Percentiles rank a stretch among this genome's conserved stretches.
phyloP scores from a whole-genome alignment of 441 rosid species.

The Euphorbia schlechtendalii region DNA sequence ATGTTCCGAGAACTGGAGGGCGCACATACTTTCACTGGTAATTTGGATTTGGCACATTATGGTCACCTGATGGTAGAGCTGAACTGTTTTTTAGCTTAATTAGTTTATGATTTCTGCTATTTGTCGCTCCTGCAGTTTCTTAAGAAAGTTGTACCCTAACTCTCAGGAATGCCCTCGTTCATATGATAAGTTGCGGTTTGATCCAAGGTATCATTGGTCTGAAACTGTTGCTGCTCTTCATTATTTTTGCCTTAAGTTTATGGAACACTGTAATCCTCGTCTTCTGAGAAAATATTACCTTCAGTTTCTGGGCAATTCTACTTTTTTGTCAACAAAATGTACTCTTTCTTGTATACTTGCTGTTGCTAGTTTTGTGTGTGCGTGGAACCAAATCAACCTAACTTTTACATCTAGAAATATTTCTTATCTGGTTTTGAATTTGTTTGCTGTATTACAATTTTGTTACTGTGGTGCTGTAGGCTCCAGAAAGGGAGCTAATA shows the following conservation, averaged over 20 bases:
- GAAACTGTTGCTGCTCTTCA: background rate
- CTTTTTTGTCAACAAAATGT: background rate
- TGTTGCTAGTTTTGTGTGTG: too few species aligned
- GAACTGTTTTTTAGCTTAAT: background rate
- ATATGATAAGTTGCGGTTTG: slow-evolving; percentile 79
- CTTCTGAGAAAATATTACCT: background rate
- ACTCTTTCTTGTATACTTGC: background rate
- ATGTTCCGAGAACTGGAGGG: slow-evolving; percentile 96
- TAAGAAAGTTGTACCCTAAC: slow-evolving; percentile 65
- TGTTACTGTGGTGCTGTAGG: background rate
- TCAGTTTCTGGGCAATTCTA: background rate
- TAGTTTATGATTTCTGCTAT: slow-evolving; percentile 19
- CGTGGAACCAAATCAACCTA: background rate
- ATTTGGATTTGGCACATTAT: slow-evolving; percentile 3
- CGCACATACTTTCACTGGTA: slow-evolving; percentile 92
- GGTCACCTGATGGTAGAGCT: background rate
- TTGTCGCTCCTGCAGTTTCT: slow-evolving; percentile 49
- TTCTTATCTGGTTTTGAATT: background rate
- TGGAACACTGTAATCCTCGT: too few species aligned
- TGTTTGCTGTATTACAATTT: background rate
- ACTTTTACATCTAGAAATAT: background rate
- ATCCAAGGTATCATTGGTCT: slow-evolving; percentile 57
- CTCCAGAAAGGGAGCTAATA: background rate
- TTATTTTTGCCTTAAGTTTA: background rate
- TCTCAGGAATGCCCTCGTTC: slow-evolving; percentile 87